Evolutionary conservation across 176 grass and related monocot species (phyloP), one percentile per base, ranked within the genome.

Genomic region (Oryza officinalis): DNA sequence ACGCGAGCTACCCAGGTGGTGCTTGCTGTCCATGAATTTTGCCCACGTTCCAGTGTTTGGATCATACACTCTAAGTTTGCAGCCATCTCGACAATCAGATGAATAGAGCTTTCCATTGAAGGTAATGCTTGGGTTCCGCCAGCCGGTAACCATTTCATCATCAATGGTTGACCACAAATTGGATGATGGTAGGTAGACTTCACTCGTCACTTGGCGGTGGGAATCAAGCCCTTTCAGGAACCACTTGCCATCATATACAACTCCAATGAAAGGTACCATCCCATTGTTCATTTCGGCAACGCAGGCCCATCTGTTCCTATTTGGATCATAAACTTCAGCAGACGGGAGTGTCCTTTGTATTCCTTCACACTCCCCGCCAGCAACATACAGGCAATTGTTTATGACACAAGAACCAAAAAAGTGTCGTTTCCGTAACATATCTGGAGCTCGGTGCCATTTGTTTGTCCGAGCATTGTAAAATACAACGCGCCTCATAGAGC

Each of bases 391-490:
- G 72, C 94, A 92, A 74, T 97, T 97, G 79, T 97, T 90, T 68
- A 97, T 90, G 22, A 97, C 94, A 83, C 91, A 94, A 20, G 91
- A 88, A 63, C 94, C 94, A 68, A 94, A 97, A 83, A 97, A 97
- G 28, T 97, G 91, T 3, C 94, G 82, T 84, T 93, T 91, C 28
- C 94, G 85, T 64, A 97, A 72, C 94, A 97, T 94, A 86, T 97
- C 94, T 61, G 94, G 94, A 13, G 94, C 94, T 61, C 94, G 76
- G 69, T 97, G 91, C 94, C 94, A 97, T 87, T 94, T 97, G 86
- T 97, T 94, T 59, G 91, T 94, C 71, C 94, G 78, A 44, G 94
- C 94, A 90, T 88, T 97, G 50, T 94, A 97, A 81, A 92, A 97
- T 15, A 97, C 85, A 41, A 97, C 94, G 35, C 94, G 89, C 76